Conservation (phyloP, 2,329 filamentous ascomycete species). For the Nectriaceae sp. region DNA sequence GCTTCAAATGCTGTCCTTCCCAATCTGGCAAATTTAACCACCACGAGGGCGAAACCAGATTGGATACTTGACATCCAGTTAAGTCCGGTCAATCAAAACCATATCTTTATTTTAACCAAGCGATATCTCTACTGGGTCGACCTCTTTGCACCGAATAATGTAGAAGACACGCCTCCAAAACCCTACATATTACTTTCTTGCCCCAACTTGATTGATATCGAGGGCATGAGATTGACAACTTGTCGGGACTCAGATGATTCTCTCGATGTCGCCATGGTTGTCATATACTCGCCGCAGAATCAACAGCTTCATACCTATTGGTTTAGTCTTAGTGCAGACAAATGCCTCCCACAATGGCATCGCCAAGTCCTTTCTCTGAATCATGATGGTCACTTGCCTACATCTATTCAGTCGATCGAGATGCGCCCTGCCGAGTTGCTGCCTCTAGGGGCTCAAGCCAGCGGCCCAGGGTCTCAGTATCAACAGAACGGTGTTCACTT, state of each 20-base stretch:
- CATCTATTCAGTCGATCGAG: conserved; percentile 27
- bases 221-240: conserved; percentile 32
- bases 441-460: conserved; percentile 4
- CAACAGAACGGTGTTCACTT: conserved; percentile 40
- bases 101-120: conserved; percentile 62
- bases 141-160: conserved; percentile 27
- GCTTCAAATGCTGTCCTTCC: conserved; percentile 33
- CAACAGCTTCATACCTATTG: conserved; percentile 38
- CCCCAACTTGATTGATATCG: conserved; percentile 29
- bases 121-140: conserved; percentile 52
- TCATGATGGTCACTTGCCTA: conserved; percentile 3
- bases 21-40: conserved; percentile 27
- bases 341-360: conserved; percentile 38
- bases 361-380: conserved; percentile 34
- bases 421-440: conserved; percentile 31
- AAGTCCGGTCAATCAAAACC: conserved; percentile 47
- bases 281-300: conserved; percentile 34
- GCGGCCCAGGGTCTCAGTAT: conserved; percentile 33
- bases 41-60: conserved; percentile 31
- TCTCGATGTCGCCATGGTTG: conserved; percentile 31
- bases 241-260: conserved; percentile 25
- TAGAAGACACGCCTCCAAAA: conserved; percentile 10
- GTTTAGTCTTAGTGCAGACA: conserved; percentile 29
- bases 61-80: conserved; percentile 57
- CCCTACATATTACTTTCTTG: conserved; percentile 31